Evolutionary conservation across 192 early-diverging fungal genomes (phyloP), one percentile per base, ranked within the genome.

Genomic region (Backusella macrospora): DNA sequence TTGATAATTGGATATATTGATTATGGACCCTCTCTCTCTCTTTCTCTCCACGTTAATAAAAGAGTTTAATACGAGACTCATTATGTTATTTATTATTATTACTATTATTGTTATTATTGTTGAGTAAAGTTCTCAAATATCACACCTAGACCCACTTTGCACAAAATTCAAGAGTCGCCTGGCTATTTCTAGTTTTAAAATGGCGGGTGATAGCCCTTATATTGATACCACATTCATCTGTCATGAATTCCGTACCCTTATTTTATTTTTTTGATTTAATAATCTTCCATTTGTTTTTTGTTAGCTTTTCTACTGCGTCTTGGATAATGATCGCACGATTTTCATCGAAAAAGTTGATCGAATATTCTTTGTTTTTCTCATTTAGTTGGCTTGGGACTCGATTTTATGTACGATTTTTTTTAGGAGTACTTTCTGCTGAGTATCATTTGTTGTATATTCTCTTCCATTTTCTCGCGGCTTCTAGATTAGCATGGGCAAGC

Each of bases 301-400:
- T 34, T 14, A 69, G 49, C 14, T 34, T 48, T 18, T 49, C 68
- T 0, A 49, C 68, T 69, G 45, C 46, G 12, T 69, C 68, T 10
- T 69, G 68, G 7, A 69, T 48, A 69, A 29, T 14, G 0, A 29
- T 46, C 2, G 68, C 37, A 15, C 10, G 18, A 48, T 69, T 29
- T 1, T 48, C 18, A 34, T 69, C 43, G 0, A 69, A 69, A 23
- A 69, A 48, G 12, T 10, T 42, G 10, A 65, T 39, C 64, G 43
- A 65, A 34, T 39, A 34, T 7, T 5, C 12, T 37, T 49, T 48
- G 15, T 63, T 34, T 3, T 63, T 29, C 5, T 63, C 62, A 63
- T 63, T 63, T 6, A 63, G 62, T 13, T 38, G 6, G 14, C 6
- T 63, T 38, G 3, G 13, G 5, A 34, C 12, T 37, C 62, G 8